Evolutionary conservation across 2,329 filamentous ascomycete genomes (phyloP).

Genomic region (Aspergillus fumigatiaffinis): DNA sequence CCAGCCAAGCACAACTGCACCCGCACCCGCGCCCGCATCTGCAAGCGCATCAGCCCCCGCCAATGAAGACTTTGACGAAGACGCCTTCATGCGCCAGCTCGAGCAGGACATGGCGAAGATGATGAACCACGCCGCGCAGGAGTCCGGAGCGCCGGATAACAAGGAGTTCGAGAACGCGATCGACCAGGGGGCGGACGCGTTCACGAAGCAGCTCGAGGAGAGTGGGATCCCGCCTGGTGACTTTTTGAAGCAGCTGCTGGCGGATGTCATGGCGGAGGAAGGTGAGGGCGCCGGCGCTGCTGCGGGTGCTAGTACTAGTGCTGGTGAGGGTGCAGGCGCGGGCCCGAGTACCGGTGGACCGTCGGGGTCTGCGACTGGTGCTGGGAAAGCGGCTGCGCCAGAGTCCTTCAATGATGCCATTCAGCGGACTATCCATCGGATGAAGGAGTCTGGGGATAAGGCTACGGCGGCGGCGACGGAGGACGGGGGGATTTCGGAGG

Average conservation of each 20-base stretch:
- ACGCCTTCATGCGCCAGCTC: constrained; percentile 73
- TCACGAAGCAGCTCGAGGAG: constrained; percentile 34
- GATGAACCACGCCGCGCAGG: constrained; percentile 48
- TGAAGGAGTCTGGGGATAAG: constrained; percentile 83
- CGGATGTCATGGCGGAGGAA: constrained; percentile 31
- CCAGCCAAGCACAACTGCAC: constrained; percentile 23
- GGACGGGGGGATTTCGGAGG: constrained; percentile 62
- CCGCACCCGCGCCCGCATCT: constrained; percentile 19
- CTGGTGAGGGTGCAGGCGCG: constrained; percentile 14
- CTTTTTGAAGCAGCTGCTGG: constrained; percentile 34
- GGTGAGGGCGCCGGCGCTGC: too few species aligned
- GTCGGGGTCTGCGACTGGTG: constrained; percentile 15
- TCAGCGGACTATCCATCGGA: constrained; percentile 88
- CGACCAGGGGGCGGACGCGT: constrained; percentile 31
- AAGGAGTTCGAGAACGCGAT: constrained; percentile 23
- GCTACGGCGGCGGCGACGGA: constrained; percentile 70
- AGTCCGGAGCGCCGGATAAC: constrained; percentile 17
- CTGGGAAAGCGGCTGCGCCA: constrained; percentile 42
- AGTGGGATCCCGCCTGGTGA: constrained; percentile 32
- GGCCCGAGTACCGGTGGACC: constrained; percentile 17
- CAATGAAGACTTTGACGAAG: constrained; percentile 30
- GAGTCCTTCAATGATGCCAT: constrained; percentile 89
- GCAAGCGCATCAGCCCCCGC: constrained; percentile 5
- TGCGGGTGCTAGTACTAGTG: too few species aligned
- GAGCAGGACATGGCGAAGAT: constrained; percentile 85